Base-by-base conservation (phyloP, 768 basidiomycete genomes). In the Rhizopogon vinicolor region DNA sequence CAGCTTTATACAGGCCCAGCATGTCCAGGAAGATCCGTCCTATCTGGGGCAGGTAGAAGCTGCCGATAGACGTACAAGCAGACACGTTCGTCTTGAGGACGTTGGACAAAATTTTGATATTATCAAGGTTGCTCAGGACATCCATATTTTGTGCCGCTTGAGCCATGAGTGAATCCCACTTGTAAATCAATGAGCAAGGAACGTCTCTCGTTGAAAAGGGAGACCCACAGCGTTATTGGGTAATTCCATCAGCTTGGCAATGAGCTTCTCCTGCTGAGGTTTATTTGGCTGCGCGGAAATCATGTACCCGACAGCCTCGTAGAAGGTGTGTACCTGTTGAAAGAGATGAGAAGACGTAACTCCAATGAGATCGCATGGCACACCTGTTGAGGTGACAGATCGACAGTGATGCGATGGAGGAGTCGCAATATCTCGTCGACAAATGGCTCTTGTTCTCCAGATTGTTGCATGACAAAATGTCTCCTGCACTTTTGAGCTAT, bases 271-370 rank as follows among this genome's bases (percentile, higher is more conserved):
- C 69, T 98, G 97, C 63, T 89, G 91, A 10, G 92, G 88, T 70
- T 97, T 97, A 73, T 99, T 98, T 51, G 96, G 95, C 65, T 98
- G 97, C 2, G 96, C 94, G 19, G 94, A 93, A 63, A 99, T 97
- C 97, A 98, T 98, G 77, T 98, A 93, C 4, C 97, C 97, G 46
- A 98, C 91, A 6, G 97, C 97, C 73, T 98, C 96, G 63, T 98
- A 98, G 78, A 98, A 98, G 0, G 96, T 98, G 69, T 99, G 96
- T 31, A 97, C 93, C 69, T 78, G 69, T 49, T 37, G 19, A 14
- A 14, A 37, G 7, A 25, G 29, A 54, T 44, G 40, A 43, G 45
- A 40, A 39, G 13, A 31, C 18, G 50, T 64, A 12, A 61, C 60
- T 48, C 54, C 53, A 41, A 60, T 35, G 48, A 49, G 14, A 16